phyloP scores from a whole-genome alignment of 805 yeast genomes.

The Aciculoconidium aculeatum region DNA sequence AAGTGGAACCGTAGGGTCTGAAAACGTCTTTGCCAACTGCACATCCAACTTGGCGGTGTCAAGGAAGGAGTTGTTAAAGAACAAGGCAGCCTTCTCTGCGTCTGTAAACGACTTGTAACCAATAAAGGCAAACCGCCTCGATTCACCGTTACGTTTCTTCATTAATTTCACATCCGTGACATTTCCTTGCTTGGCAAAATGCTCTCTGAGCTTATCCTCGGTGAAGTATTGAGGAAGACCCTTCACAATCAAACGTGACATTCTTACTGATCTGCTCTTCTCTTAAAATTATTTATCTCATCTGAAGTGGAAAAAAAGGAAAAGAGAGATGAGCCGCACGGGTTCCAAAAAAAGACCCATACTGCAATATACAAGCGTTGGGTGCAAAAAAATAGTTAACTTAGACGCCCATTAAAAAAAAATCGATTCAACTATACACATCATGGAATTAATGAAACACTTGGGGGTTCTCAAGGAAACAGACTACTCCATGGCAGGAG shows the following conservation, averaged over 20 bases:
- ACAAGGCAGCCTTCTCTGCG: slow-evolving; percentile 73
- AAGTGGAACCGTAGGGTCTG: slow-evolving; percentile 75
- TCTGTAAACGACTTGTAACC: slow-evolving; percentile 73
- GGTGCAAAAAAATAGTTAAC: no score
- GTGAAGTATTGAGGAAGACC: slow-evolving; percentile 76
- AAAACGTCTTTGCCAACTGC: slow-evolving; percentile 75
- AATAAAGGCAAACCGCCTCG: slow-evolving; percentile 88
- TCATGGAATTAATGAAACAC: slow-evolving; percentile 6
- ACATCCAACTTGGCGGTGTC: slow-evolving; percentile 81
- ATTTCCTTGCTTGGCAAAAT: slow-evolving; percentile 54
- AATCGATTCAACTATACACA: no score
- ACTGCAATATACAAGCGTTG: slow-evolving; percentile 1
- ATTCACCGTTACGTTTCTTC: slow-evolving; percentile 75
- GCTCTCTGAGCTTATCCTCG: slow-evolving; percentile 65
- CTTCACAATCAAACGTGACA: slow-evolving; percentile 90
- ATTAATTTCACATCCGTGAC: slow-evolving; percentile 87
- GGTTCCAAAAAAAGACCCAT: not conserved
- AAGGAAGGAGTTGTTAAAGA: slow-evolving; percentile 71
- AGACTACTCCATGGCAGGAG: no score
- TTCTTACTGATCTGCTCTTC: slow-evolving; percentile 13
- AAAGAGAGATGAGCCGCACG: not conserved
- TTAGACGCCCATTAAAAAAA: no score
- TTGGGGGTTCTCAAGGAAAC: slow-evolving; percentile 3
- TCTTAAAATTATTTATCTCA: slow-evolving; percentile 12
- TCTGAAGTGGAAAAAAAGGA: slow-evolving; percentile 2